Conservation (phyloP, 169 alveolate species). For the Plasmodium berghei region DNA sequence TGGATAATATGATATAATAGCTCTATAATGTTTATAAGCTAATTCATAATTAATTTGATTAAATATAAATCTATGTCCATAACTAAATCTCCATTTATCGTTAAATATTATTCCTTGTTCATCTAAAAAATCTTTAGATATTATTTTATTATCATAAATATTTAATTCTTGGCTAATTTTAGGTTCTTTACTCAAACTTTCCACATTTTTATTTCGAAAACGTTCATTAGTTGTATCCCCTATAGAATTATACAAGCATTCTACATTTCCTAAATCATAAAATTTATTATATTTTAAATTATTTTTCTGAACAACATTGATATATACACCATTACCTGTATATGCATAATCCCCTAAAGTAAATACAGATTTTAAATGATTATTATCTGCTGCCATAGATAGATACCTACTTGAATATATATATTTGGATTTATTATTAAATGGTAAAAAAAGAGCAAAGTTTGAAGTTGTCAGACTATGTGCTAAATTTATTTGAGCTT, state of each 20-base stretch:
- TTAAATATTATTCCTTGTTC: slow-evolving; percentile 51
- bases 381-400: slow-evolving; percentile 67
- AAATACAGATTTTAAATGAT: slow-evolving; percentile 43
- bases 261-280: slow-evolving; percentile 12
- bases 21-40: slow-evolving; percentile 70
- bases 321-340: slow-evolving; percentile 46
- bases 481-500: slow-evolving; percentile 42
- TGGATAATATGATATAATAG: slow-evolving; percentile 65
- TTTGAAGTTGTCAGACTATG: slow-evolving; percentile 9
- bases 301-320: slow-evolving; percentile 24
- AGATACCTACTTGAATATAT: slow-evolving; percentile 69
- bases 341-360: slow-evolving; percentile 71
- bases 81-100: slow-evolving; percentile 54
- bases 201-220: background rate
- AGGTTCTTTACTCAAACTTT: background rate
- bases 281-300: slow-evolving; percentile 5
- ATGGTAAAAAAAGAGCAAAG: slow-evolving; percentile 46
- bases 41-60: slow-evolving; percentile 53
- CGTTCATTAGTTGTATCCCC: background rate
- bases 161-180: background rate
- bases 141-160: background rate
- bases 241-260: background rate
- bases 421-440: slow-evolving; percentile 40
- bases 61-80: slow-evolving; percentile 31
- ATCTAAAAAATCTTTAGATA: slow-evolving; percentile 43